Conservation (phyloP, 2,329 filamentous ascomycete species). For the Teratosphaeria epicoccoides region DNA sequence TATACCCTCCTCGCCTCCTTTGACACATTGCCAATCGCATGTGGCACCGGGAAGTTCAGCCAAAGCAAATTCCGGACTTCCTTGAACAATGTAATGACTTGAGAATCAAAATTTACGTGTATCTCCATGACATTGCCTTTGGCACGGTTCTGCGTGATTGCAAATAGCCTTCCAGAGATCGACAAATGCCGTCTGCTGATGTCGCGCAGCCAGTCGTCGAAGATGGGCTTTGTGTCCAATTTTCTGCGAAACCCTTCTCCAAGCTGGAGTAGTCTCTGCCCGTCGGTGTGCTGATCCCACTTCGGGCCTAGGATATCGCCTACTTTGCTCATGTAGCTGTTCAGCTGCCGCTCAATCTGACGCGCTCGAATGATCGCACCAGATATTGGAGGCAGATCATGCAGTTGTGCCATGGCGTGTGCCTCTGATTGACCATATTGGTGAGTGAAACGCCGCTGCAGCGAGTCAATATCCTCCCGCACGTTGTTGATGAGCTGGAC, state of each 20-base stretch:
- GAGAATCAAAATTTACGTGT: slow-evolving; percentile 89
- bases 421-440: slow-evolving; percentile 98
- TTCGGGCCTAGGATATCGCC: slow-evolving; percentile 91
- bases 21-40: slow-evolving; percentile 87
- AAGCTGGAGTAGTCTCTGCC: slow-evolving; percentile 84
- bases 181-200: slow-evolving; percentile 80
- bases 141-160: slow-evolving; percentile 78
- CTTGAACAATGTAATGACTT: slow-evolving; percentile 96
- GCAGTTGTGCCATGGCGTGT: slow-evolving; percentile 94
- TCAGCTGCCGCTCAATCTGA: slow-evolving; percentile 91
- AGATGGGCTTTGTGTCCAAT: slow-evolving; percentile 85
- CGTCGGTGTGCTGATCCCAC: slow-evolving; percentile 89
- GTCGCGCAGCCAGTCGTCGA: slow-evolving; percentile 89
- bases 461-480: slow-evolving; percentile 82
- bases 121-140: slow-evolving; percentile 82
- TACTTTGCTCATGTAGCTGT: slow-evolving; percentile 98
- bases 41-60: slow-evolving; percentile 89
- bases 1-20: slow-evolving; percentile 99
- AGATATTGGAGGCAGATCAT: slow-evolving; percentile 88
- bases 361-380: slow-evolving; percentile 96
- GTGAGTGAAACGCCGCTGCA: slow-evolving; percentile 97
- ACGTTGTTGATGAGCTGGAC: slow-evolving; percentile 97
- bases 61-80: slow-evolving; percentile 93
- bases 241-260: slow-evolving; percentile 93
- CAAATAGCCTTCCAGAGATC: slow-evolving; percentile 85